Evolutionary conservation across 306 rosid genomes (phyloP).

Genomic region (Psophocarpus tetragonolobus): DNA sequence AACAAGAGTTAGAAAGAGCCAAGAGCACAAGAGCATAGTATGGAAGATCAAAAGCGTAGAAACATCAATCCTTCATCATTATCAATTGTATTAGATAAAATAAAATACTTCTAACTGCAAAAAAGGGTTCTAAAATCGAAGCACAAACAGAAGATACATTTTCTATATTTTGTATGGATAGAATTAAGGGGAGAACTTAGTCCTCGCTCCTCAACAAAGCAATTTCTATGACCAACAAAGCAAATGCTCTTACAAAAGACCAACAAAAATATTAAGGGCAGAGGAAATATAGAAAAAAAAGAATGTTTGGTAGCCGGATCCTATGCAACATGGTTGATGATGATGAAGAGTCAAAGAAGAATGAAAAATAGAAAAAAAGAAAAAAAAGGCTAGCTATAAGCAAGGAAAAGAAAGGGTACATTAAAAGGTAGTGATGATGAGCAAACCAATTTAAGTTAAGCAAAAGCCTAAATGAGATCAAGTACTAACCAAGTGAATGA

Average conservation of each 20-base stretch:
- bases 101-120: slow-evolving; percentile 18
- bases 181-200: background rate
- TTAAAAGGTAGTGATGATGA: slow-evolving; percentile 38
- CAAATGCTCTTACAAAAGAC: background rate
- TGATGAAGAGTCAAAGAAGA: slow-evolving; percentile 23
- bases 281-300: background rate
- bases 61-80: background rate
- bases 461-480: slow-evolving; percentile 37
- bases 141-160: slow-evolving; percentile 3
- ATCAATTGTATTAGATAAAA: slow-evolving; percentile 7
- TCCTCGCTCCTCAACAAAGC: slow-evolving; percentile 6
- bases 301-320: slow-evolving; percentile 3
- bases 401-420: slow-evolving; percentile 24
- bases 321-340: slow-evolving; percentile 18
- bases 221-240: background rate
- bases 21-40: slow-evolving; percentile 23
- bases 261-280: background rate
- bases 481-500: slow-evolving; percentile 47
- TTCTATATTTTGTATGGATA: background rate
- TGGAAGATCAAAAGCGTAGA: background rate
- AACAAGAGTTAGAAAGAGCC: background rate
- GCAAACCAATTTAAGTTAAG: slow-evolving; percentile 11
- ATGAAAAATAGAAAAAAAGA: background rate
- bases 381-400: background rate
- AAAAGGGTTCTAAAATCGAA: slow-evolving; percentile 4